A percentile compares a stretch with the other conserved stretches of the same genome.
phyloP scores from a whole-genome alignment of 1,139 yeast genomes.

The Hanseniaspora uvarum region DNA sequence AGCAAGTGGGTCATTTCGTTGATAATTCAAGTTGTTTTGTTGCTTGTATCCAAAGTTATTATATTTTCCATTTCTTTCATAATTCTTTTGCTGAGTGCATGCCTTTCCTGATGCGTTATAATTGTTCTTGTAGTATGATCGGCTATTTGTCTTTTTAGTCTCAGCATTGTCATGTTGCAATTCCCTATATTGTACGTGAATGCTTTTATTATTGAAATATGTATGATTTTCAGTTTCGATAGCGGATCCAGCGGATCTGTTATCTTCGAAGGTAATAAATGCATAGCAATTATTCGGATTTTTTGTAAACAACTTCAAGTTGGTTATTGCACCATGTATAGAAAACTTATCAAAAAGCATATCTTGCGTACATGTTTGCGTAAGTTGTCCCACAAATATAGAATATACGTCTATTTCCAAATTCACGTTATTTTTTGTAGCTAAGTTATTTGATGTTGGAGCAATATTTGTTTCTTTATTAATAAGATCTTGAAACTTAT shows the following conservation, averaged over 20 bases:
- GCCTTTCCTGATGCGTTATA: background rate
- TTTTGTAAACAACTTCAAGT: conserved; percentile 42
- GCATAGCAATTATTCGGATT: conserved; percentile 52
- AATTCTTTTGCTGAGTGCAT: background rate
- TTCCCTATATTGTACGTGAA: conserved; percentile 77
- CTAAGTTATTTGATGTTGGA: background rate
- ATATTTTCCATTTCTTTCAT: background rate
- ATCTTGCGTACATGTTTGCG: conserved; percentile 44
- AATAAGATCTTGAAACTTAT: background rate
- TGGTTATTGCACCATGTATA: conserved; percentile 54
- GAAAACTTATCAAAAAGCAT: conserved; percentile 49
- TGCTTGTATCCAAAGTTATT: background rate
- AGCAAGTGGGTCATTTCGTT: background rate
- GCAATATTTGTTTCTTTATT: background rate
- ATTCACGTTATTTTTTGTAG: background rate
- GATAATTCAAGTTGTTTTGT: background rate
- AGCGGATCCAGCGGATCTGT: conserved; percentile 71
- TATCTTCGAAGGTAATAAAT: conserved; percentile 53
- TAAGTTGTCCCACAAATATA: conserved; percentile 67
- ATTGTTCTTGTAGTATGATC: background rate
- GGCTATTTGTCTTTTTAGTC: conserved; percentile 20
- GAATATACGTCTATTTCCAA: conserved; percentile 52
- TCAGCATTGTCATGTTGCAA: conserved; percentile 34
- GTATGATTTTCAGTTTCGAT: conserved; percentile 76
- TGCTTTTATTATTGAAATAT: conserved; percentile 57